Conservation (phyloP, 2,329 filamentous ascomycete species). For the Sodiomyces alkalinus region DNA sequence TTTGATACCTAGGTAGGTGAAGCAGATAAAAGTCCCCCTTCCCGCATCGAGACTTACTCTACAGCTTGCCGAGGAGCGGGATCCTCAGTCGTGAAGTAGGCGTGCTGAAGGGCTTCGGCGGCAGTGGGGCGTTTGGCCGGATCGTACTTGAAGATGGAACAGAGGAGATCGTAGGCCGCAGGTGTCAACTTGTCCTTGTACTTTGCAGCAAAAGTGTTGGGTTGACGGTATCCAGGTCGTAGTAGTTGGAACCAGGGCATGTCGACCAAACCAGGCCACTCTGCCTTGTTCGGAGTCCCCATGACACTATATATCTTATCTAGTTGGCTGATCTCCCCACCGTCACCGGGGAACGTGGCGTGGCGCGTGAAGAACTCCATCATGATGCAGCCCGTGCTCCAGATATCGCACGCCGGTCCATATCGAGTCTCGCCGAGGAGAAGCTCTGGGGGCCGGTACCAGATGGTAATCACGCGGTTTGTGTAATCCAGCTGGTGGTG, state of each 20-base stretch:
- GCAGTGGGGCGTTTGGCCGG: slow-evolving; percentile 72
- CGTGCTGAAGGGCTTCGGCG: slow-evolving; percentile 67
- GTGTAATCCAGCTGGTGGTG: slow-evolving; percentile 87
- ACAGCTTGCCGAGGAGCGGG: slow-evolving; percentile 62
- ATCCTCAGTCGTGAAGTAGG: slow-evolving; percentile 76
- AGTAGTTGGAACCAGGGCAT: slow-evolving; percentile 97
- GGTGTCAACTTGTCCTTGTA: slow-evolving; percentile 66
- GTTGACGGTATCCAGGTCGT: slow-evolving; percentile 57
- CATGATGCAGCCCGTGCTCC: slow-evolving; percentile 94
- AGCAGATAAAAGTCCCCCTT: background rate
- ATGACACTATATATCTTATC: slow-evolving; percentile 93
- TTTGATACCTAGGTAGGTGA: background rate
- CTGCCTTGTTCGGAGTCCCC: slow-evolving; percentile 67
- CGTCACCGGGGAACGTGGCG: slow-evolving; percentile 90
- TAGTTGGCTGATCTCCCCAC: slow-evolving; percentile 87
- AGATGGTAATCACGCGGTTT: slow-evolving; percentile 96
- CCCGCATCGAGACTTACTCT: slow-evolving; percentile 44
- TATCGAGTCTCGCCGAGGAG: slow-evolving; percentile 83
- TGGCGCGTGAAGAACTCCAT: slow-evolving; percentile 91
- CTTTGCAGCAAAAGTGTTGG: slow-evolving; percentile 65
- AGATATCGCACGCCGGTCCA: slow-evolving; percentile 80
- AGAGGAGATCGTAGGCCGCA: slow-evolving; percentile 69
- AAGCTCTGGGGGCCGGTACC: slow-evolving; percentile 89
- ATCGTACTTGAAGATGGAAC: slow-evolving; percentile 79
- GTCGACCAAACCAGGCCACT: slow-evolving; percentile 83